Base-by-base conservation (phyloP, 176 grass and related monocot species). In the Rhipidocladum racemiflorum region DNA sequence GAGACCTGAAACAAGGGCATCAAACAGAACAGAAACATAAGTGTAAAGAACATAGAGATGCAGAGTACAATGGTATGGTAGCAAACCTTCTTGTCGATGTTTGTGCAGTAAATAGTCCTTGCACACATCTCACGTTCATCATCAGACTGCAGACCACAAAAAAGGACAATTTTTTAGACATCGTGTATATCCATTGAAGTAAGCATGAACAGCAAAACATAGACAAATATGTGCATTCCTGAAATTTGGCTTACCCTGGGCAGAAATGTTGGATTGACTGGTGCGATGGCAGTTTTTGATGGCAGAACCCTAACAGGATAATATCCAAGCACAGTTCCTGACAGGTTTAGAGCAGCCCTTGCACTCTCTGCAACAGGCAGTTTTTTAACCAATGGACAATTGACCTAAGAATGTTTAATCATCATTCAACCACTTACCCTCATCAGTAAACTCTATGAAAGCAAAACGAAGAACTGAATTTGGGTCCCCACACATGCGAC, bases 371-470 rank as follows among this genome's bases (percentile, higher is more conserved):
- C 75, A 83, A 72, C 9, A 81, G 40, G 44, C 81, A 40, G 81
- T 64, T 77, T 20, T 69, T 81, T 56, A 85, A 76, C 46, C 35
- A 77, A 71, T 71, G 46, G 12, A 55, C 7, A 74, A 49, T 23
- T 67, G 18, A 72, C 39, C 73, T 53, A 82, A 88, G 21, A 50
- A 82, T 82, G 43, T 72, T 76, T 32, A 71, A 71, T 42, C 24
- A 46, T 85, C 40, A 76, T 28, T 66, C 20, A 40, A 79, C 45
- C 13, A 82, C 70, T 87, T 91, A 99, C 93, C 96, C 77, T 95
- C 96, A 88, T 99, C 96, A 83, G 96, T 99, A 75, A 99, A 99
- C 83, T 99, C 96, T 89, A 99, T 99, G 51, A 99, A 99, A 85
- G 96, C 96, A 83, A 99, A 99, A 53, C 96, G 96, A 78, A 99